phyloP scores from a whole-genome alignment of 179 eudicot species.

The Silene vulgaris region DNA sequence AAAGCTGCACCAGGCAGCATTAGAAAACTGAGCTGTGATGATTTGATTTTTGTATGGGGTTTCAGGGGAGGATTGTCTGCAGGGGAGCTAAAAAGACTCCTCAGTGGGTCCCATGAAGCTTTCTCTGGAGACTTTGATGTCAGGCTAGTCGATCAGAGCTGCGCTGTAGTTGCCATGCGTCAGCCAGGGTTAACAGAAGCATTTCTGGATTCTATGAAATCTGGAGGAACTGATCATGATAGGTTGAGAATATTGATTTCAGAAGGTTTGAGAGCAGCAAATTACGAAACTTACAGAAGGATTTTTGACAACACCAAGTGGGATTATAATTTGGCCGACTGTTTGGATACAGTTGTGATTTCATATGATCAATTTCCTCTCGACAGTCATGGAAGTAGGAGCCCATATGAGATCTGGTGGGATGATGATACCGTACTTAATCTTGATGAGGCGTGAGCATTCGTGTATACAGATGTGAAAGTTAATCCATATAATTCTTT shows the following conservation, averaged over 20 bases:
- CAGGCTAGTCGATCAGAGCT: constrained; percentile 58
- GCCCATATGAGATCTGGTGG: constrained; percentile 41
- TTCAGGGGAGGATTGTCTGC: constrained; percentile 49
- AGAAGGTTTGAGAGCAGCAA: constrained; percentile 55
- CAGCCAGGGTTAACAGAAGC: constrained; percentile 42
- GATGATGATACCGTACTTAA: constrained; percentile 38
- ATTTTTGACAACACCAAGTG: constrained; percentile 49
- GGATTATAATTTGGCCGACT: constrained; percentile 62
- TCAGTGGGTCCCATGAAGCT: constrained; percentile 42
- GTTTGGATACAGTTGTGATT: constrained; percentile 49
- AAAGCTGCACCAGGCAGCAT: constrained; percentile 39
- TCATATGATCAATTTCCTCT: constrained; percentile 19
- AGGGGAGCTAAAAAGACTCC: constrained; percentile 44
- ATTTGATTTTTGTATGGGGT: constrained; percentile 90
- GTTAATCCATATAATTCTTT: constrained; percentile 5
- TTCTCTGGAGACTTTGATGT: constrained; percentile 68
- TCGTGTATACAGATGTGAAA: neutral
- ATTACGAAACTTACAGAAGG: constrained; percentile 48
- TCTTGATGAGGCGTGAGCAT: constrained; percentile 35
- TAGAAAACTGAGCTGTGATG: constrained; percentile 43
- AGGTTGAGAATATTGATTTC: constrained; percentile 47
- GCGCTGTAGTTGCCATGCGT: constrained; percentile 66
- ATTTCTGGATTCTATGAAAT: constrained; percentile 50
- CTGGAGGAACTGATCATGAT: constrained; percentile 39
- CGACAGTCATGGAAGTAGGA: constrained; percentile 20